Evolutionary conservation across 495 filamentous ascomycete genomes (phyloP).

Genomic region (Gamarada debralockiae): DNA sequence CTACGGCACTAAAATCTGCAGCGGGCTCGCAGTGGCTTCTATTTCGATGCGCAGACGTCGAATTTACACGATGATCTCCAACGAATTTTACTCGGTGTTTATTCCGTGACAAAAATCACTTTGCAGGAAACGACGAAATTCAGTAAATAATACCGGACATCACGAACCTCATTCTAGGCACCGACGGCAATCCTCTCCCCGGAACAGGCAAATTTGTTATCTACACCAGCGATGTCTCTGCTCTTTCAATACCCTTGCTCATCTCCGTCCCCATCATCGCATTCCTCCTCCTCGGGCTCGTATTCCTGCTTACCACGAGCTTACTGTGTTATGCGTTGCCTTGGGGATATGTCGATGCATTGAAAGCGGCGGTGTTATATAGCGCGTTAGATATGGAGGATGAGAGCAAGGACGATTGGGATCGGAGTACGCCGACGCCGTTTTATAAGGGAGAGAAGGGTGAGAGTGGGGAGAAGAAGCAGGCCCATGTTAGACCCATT

Average conservation of each 20-base stretch:
- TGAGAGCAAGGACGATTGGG: neutral
- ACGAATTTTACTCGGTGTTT: conserved; percentile 30
- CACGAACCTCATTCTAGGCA: conserved; percentile 17
- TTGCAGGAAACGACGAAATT: conserved; percentile 30
- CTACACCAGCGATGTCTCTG: conserved; percentile 28
- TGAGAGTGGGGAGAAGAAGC: neutral
- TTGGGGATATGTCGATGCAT: conserved; percentile 4
- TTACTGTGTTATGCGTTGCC: too few species aligned
- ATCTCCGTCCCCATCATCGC: conserved; percentile 29
- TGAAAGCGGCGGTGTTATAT: neutral
- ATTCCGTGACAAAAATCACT: conserved; percentile 30
- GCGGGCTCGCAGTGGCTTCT: too few species aligned
- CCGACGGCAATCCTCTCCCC: conserved; percentile 6
- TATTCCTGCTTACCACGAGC: neutral
- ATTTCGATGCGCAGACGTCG: too few species aligned
- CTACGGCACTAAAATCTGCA: too few species aligned
- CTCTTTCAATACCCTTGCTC: conserved; percentile 28
- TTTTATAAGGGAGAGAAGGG: neutral
- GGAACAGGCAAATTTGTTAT: conserved; percentile 33
- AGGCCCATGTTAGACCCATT: neutral
- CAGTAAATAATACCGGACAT: conserved; percentile 5
- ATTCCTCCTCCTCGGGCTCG: conserved; percentile 1
- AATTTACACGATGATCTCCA: too few species aligned
- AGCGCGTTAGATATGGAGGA: neutral
- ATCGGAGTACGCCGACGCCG: neutral